These are phyloP conservation scores for Chaetomium fimeti DNA, from an alignment of 495 filamentous ascomycete genomes.

Conservation along the genomic window DNA sequence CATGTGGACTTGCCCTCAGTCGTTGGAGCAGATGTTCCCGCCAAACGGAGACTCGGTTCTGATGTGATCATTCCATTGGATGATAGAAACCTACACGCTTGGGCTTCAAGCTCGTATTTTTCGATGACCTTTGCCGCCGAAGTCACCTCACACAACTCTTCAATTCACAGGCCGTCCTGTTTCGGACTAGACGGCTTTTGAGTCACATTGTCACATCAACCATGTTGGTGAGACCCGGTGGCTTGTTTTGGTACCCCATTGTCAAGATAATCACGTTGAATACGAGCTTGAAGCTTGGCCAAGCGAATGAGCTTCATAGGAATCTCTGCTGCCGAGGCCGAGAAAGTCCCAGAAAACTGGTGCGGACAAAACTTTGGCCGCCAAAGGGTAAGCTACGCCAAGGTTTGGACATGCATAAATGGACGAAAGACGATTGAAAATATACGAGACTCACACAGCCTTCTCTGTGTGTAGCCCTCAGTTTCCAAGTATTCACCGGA, in stretches of 20 bases:
- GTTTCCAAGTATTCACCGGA: background rate
- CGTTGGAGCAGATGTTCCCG: constrained; percentile 26
- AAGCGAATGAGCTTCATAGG: background rate
- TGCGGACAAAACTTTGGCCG: constrained; percentile 16
- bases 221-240: background rate
- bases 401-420: background rate
- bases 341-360: background rate
- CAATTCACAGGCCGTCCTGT: no score
- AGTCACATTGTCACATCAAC: background rate
- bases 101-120: no score
- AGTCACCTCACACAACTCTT: no score
- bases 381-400: constrained; percentile 1
- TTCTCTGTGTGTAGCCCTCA: background rate
- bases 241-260: background rate
- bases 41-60: background rate
- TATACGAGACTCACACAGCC: background rate
- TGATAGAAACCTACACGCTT: no score
- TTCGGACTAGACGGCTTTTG: no score
- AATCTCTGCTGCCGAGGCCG: background rate
- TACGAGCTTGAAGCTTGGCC: constrained; percentile 16
- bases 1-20: constrained; percentile 36
- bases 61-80: no score
- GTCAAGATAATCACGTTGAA: background rate
- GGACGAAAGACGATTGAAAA: background rate
- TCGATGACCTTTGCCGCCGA: no score